Evolutionary conservation across 352 stramenopile genomes (phyloP).

Genomic region (Elongisporangium senticosum): DNA sequence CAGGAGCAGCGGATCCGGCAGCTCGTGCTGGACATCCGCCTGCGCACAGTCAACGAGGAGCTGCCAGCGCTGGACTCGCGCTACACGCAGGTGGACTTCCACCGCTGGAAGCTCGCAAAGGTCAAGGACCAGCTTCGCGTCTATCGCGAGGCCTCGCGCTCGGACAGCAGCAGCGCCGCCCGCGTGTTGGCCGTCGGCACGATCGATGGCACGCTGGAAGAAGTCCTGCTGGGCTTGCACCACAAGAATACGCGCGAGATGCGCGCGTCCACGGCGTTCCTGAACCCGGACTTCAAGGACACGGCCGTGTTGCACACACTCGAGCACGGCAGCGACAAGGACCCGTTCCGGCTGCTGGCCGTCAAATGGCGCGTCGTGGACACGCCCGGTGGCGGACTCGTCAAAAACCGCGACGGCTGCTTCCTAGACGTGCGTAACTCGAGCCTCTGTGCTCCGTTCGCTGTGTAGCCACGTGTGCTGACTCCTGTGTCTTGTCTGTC

Average conservation of each 20-base stretch:
- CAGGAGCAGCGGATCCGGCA: slow-evolving; percentile 26
- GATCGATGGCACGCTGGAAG: slow-evolving; percentile 5
- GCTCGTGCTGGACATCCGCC: slow-evolving; percentile 27
- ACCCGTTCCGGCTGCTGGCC: slow-evolving; percentile 30
- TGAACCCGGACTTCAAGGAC: slow-evolving; percentile 15
- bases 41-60: slow-evolving; percentile 34
- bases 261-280: slow-evolving; percentile 9
- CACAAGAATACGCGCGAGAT: slow-evolving; percentile 13
- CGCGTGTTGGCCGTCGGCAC: background rate
- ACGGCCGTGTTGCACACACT: slow-evolving; percentile 17
- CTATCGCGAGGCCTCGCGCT: slow-evolving; percentile 25
- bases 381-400: slow-evolving; percentile 1
- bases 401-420: slow-evolving; percentile 19
- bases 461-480: slow-evolving; percentile 22
- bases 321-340: slow-evolving; percentile 15
- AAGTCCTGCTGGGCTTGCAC: slow-evolving; percentile 13
- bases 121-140: slow-evolving; percentile 24
- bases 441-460: slow-evolving; percentile 3
- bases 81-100: slow-evolving; percentile 15
- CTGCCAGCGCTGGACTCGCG: slow-evolving; percentile 19
- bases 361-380: slow-evolving; percentile 15
- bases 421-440: slow-evolving; percentile 13
- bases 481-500: slow-evolving; percentile 27
- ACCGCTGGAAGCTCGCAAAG: slow-evolving; percentile 29
- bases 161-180: slow-evolving; percentile 1